Conservation (phyloP, 169 alveolate genomes). For the Plasmodium knowlesi region DNA sequence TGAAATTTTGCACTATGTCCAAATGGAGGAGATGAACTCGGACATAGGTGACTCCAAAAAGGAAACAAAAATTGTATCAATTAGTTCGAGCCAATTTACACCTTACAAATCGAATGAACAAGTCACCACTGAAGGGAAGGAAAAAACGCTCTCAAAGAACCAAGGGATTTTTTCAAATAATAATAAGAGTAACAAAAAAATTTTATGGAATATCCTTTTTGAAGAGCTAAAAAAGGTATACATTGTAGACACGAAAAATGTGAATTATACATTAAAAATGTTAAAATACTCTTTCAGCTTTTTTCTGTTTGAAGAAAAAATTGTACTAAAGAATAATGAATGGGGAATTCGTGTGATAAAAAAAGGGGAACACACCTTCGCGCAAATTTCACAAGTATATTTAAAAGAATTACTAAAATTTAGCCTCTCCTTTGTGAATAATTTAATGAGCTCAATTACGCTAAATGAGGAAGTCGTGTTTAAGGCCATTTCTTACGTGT, state of each 20-base stretch:
- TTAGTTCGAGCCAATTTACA: neutral
- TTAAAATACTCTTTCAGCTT: constrained; percentile 47
- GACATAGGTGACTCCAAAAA: neutral
- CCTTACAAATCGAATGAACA: neutral
- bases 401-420: constrained; percentile 58
- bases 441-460: constrained; percentile 20
- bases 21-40: neutral
- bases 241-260: constrained; percentile 37
- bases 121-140: neutral
- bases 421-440: constrained; percentile 1
- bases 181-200: constrained; percentile 36
- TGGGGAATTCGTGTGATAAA: neutral
- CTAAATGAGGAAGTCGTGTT: constrained; percentile 39
- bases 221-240: constrained; percentile 38
- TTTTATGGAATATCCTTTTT: constrained; percentile 51
- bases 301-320: constrained; percentile 42
- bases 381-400: constrained; percentile 31
- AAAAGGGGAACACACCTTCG: constrained; percentile 24
- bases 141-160: neutral
- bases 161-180: constrained; percentile 59
- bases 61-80: constrained; percentile 28
- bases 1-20: constrained; percentile 38
- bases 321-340: neutral
- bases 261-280: constrained; percentile 52
- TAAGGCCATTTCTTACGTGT: constrained; percentile 55